These are phyloP conservation scores for Globisporangium megalacanthum DNA, from an alignment of 352 stramenopile genomes.

Conservation along the genomic window DNA sequence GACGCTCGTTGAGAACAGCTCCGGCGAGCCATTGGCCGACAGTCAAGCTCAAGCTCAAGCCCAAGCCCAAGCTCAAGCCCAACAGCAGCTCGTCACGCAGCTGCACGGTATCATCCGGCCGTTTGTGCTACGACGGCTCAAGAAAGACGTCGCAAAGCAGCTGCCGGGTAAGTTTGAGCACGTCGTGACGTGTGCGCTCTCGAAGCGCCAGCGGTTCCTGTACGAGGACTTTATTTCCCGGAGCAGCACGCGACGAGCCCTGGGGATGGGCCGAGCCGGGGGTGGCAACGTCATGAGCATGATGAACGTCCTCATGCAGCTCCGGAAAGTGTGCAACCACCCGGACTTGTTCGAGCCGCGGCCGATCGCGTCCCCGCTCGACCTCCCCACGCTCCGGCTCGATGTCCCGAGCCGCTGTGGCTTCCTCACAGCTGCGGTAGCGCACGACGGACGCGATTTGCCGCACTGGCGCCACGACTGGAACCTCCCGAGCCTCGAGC, in stretches of 20 bases:
- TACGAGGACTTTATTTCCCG: constrained; percentile 99
- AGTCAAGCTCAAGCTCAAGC: too few relatives aligned
- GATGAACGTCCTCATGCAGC: constrained; percentile 99
- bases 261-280: constrained; percentile 62
- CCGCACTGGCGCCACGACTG: constrained; percentile 26
- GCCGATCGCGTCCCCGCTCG: constrained; percentile 95
- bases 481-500: constrained; percentile 44
- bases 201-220: constrained; percentile 92
- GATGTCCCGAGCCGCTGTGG: constrained; percentile 29
- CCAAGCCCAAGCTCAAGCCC: too few relatives aligned
- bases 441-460: constrained; percentile 25
- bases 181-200: constrained; percentile 93
- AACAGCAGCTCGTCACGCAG: constrained; percentile 81
- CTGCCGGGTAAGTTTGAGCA: constrained; percentile 97
- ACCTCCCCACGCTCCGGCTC: constrained; percentile 41
- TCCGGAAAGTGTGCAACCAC: constrained; percentile 97
- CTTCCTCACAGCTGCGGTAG: constrained; percentile 39
- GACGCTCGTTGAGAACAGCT: constrained; percentile 81
- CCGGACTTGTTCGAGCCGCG: constrained; percentile 98
- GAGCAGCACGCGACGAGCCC: constrained; percentile 88
- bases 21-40: too few relatives aligned
- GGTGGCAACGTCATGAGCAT: constrained; percentile 94
- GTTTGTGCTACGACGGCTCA: constrained; percentile 96
- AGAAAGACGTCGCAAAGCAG: constrained; percentile 98
- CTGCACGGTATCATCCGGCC: constrained; percentile 97